Conservation (phyloP, 139 green algal genomes). For the Micractinium sp. region DNA sequence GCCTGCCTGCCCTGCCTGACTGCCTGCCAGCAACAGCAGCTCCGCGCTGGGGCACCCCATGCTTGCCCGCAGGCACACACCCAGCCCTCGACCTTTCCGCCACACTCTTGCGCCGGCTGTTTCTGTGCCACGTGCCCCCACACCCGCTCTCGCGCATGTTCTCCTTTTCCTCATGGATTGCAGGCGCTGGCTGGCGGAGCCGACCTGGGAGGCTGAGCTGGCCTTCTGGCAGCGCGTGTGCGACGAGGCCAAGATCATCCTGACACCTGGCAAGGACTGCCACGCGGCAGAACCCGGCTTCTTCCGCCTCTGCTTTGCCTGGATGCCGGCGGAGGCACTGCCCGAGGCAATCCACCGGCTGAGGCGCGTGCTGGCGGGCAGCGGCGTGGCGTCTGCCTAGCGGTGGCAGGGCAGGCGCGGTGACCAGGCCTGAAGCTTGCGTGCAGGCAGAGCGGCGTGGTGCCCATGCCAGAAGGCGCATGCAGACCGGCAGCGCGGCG, state of each 20-base stretch:
- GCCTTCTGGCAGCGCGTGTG: constrained; percentile 66
- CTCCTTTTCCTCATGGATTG: background rate
- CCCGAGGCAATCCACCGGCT: constrained; percentile 51
- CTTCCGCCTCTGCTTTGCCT: constrained; percentile 86
- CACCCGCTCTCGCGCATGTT: background rate
- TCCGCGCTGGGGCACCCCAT: too few species aligned
- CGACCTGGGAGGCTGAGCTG: constrained; percentile 69
- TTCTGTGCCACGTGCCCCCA: too few species aligned
- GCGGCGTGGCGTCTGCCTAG: background rate
- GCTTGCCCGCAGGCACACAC: too few species aligned
- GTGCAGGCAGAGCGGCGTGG: too few species aligned
- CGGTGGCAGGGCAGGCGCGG: too few species aligned
- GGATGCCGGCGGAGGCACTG: constrained; percentile 57
- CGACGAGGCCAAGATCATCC: constrained; percentile 38
- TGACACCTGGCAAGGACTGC: constrained; percentile 62
- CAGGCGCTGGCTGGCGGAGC: constrained; percentile 40
- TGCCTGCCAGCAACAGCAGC: too few species aligned
- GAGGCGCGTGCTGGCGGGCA: background rate
- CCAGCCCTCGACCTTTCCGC: too few species aligned
- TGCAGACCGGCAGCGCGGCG: too few species aligned
- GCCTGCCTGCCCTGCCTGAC: too few species aligned
- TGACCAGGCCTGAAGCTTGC: too few species aligned
- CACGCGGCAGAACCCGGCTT: constrained; percentile 72
- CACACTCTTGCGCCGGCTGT: too few species aligned
- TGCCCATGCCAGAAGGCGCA: too few species aligned